These are phyloP conservation scores for Ophiosphaerella herpotricha DNA, from an alignment of 2,329 filamentous ascomycete species.

Conservation along the genomic window DNA sequence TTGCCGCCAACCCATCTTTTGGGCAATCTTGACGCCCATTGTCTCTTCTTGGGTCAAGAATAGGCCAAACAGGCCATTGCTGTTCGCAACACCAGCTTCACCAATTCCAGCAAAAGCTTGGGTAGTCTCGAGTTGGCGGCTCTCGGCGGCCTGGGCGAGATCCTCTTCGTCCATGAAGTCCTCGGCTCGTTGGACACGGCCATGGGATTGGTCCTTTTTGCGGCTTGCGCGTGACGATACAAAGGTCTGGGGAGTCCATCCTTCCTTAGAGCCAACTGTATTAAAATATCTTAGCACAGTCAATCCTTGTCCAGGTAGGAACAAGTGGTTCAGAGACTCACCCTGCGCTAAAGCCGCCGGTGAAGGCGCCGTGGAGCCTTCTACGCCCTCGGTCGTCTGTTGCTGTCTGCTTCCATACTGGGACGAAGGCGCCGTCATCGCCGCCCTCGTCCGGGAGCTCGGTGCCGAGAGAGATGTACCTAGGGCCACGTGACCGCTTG, in stretches of 20 bases:
- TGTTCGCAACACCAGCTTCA: constrained; percentile 59
- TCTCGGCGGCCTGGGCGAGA: constrained; percentile 81
- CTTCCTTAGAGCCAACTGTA: constrained; percentile 96
- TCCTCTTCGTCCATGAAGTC: constrained; percentile 99
- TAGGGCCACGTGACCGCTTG: constrained; percentile 71
- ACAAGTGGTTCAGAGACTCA: constrained; percentile 53
- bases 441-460: constrained; percentile 76
- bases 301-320: constrained; percentile 29
- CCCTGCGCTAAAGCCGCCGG: constrained; percentile 95
- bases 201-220: constrained; percentile 66
- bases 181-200: constrained; percentile 68
- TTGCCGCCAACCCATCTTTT: constrained; percentile 93
- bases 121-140: constrained; percentile 72
- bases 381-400: constrained; percentile 89
- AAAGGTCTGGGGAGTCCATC: constrained; percentile 92
- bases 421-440: constrained; percentile 90
- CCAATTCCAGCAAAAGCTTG: constrained; percentile 78
- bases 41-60: constrained; percentile 77
- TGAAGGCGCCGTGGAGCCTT: constrained; percentile 93
- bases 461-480: constrained; percentile 63
- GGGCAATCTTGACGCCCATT: constrained; percentile 82
- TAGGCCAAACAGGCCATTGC: constrained; percentile 68
- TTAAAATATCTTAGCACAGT: constrained; percentile 80
- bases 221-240: constrained; percentile 85
- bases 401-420: constrained; percentile 98